Evolutionary conservation across 2,329 filamentous ascomycete genomes (phyloP).

Genomic region (Sporothrix brunneoviolacea): DNA sequence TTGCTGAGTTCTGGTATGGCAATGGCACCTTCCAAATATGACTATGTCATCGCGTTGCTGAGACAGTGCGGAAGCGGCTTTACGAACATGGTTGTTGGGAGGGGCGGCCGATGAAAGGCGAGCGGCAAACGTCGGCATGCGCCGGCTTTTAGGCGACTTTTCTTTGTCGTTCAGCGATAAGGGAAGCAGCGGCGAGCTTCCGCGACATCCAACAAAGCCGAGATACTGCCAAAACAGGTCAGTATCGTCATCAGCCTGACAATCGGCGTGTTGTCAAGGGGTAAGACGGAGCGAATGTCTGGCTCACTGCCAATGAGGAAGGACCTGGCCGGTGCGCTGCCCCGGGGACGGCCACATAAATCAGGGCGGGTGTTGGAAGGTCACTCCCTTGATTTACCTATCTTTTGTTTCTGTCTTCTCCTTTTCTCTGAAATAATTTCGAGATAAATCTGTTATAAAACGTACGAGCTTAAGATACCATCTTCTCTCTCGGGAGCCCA

Average conservation of each 20-base stretch:
- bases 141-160: slow-evolving; percentile 4
- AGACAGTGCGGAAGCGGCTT: background rate
- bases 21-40: slow-evolving; percentile 1
- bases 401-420: too few relatives aligned
- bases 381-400: too few relatives aligned
- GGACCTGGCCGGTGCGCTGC: too few relatives aligned
- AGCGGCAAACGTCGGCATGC: slow-evolving; percentile 27
- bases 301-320: too few relatives aligned
- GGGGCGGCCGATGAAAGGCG: slow-evolving; percentile 8
- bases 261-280: background rate
- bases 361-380: too few relatives aligned
- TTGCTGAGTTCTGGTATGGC: background rate
- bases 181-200: slow-evolving; percentile 14
- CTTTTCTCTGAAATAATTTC: too few relatives aligned
- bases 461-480: too few relatives aligned
- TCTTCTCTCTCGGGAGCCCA: too few relatives aligned
- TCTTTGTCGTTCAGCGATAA: slow-evolving; percentile 9
- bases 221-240: background rate
- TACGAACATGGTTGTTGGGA: too few relatives aligned
- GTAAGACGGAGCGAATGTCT: background rate
- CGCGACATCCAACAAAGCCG: slow-evolving; percentile 17
- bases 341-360: too few relatives aligned
- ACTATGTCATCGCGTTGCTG: too few relatives aligned
- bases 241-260: slow-evolving; percentile 2
- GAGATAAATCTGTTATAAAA: too few relatives aligned